Conservation (phyloP, 2,329 filamentous ascomycete species). For the Rasamsonia emersonii region DNA sequence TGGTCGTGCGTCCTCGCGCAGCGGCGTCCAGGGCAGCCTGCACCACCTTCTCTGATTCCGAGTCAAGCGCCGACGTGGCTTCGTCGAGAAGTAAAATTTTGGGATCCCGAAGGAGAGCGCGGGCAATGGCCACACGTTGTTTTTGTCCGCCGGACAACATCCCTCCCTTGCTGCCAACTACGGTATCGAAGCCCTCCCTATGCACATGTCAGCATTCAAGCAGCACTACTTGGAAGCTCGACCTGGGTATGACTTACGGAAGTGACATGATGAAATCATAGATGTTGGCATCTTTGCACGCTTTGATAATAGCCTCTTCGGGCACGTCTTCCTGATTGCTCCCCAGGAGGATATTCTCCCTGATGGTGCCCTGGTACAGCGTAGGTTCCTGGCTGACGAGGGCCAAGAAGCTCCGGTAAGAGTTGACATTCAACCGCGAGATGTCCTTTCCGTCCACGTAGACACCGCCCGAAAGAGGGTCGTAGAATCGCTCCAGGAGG, state of each 20-base stretch:
- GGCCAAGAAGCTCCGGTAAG: conserved; percentile 74
- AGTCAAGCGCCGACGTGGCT: conserved; percentile 51
- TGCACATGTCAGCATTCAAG: conserved; percentile 13
- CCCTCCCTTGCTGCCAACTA: conserved; percentile 79
- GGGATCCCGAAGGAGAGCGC: conserved; percentile 82
- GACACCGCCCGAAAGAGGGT: conserved; percentile 70
- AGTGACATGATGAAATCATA: conserved; percentile 84
- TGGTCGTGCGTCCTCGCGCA: conserved; percentile 76
- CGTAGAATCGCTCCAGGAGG: conserved; percentile 88
- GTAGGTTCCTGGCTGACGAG: conserved; percentile 93
- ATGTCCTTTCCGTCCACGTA: conserved; percentile 80
- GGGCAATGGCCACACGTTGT: conserved; percentile 87
- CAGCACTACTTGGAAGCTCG: too few relatives aligned
- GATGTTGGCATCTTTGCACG: conserved; percentile 84
- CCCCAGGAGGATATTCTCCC: conserved; percentile 81
- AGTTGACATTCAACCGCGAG: conserved; percentile 68
- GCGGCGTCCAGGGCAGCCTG: conserved; percentile 73
- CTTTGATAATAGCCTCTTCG: conserved; percentile 65
- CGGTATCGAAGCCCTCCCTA: conserved; percentile 69
- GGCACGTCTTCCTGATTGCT: conserved; percentile 56
- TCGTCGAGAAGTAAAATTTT: conserved; percentile 79
- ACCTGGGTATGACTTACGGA: conserved; percentile 54
- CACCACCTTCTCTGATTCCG: conserved; percentile 43
- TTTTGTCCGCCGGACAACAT: conserved; percentile 88
- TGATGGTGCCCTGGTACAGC: conserved; percentile 84